These are phyloP conservation scores for Blastobotrys serpentis DNA, from an alignment of 1,139 yeast genomes.

Conservation along the genomic window DNA sequence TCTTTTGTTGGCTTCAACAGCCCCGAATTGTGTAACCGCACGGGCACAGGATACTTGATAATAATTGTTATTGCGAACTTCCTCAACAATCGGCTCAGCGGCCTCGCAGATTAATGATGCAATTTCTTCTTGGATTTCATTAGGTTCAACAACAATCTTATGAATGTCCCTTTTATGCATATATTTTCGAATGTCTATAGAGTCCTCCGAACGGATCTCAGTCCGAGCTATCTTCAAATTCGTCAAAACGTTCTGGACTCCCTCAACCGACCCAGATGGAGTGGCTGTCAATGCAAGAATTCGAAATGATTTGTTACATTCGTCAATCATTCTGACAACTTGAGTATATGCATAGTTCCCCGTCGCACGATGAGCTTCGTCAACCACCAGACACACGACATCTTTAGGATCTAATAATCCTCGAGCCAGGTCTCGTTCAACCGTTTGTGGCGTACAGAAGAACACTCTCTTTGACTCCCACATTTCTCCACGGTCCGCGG, in stretches of 20 bases:
- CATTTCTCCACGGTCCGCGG: constrained; percentile 52
- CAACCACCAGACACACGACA: constrained; percentile 75
- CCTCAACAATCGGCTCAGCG: constrained; percentile 58
- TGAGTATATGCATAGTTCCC: constrained; percentile 89
- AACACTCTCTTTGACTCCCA: constrained; percentile 80
- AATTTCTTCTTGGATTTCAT: constrained; percentile 54
- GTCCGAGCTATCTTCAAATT: constrained; percentile 72
- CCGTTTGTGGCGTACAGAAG: constrained; percentile 95
- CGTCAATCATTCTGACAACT: constrained; percentile 63
- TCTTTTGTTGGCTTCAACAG: constrained; percentile 66
- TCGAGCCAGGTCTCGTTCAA: constrained; percentile 78
- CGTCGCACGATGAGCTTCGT: constrained; percentile 93
- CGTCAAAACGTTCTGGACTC: constrained; percentile 79
- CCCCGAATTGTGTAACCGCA: constrained; percentile 63
- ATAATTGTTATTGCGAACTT: constrained; percentile 50
- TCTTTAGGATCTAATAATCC: constrained; percentile 76
- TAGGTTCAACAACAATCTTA: constrained; percentile 54
- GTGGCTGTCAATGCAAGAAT: constrained; percentile 92
- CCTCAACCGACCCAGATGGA: constrained; percentile 84
- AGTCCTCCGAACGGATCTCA: constrained; percentile 83
- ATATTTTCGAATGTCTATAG: constrained; percentile 75
- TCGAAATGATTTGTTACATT: constrained; percentile 67
- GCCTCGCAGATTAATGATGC: constrained; percentile 57
- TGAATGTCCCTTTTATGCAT: constrained; percentile 69
- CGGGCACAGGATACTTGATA: constrained; percentile 63